Base-by-base conservation (phyloP, 176 grass and related monocot species). In the Triticum monococcum region DNA sequence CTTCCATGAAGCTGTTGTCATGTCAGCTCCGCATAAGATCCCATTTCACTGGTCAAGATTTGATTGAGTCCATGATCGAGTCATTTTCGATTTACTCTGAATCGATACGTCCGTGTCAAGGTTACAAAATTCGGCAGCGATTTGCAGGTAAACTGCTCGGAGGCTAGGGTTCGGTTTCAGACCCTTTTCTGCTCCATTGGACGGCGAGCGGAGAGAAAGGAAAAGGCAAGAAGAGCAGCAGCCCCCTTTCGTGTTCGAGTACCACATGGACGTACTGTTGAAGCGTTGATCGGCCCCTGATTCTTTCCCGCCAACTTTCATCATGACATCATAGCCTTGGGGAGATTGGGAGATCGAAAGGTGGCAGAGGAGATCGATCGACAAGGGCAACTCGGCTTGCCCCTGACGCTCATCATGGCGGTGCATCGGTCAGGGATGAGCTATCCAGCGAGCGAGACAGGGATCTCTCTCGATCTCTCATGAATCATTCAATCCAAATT, bases 371-470 rank as follows among this genome's bases (percentile, higher is more conserved):
- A 81, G 50, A 54, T 54, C 50, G 45, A 50, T 50, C 72, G 13
- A 79, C 77, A 88, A 68, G 60, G 38, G 8, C 18, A 28, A 33
- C 30, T 54, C 77, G 1, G 18, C 63, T 85, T 88, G 62, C 68
- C 79, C 60, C 62, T 64, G 38, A 85, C 31, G 62, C 61, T 78
- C 77, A 91, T 82, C 82, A 81, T 91, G 83, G 14, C 69, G 23
- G 84, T 78, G 89, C 89, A 87, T 84, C 50, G 50, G 50, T 54
- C 81, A 84, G 61, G 52, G 81, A 75, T 85, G 89, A 88, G 48
- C 72, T 17, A 69, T 35, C 31, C 33, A 20, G 32, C 79, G 37
- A 91, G 77, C 24, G 32, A 75, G 84, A 68, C 18, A 81, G 77
- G 18, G 89, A 91, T 87, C 45, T 84, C 54, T 8, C 54, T 57